phyloP scores from a whole-genome alignment of 495 filamentous ascomycete species.

The Choiromyces venosus region DNA sequence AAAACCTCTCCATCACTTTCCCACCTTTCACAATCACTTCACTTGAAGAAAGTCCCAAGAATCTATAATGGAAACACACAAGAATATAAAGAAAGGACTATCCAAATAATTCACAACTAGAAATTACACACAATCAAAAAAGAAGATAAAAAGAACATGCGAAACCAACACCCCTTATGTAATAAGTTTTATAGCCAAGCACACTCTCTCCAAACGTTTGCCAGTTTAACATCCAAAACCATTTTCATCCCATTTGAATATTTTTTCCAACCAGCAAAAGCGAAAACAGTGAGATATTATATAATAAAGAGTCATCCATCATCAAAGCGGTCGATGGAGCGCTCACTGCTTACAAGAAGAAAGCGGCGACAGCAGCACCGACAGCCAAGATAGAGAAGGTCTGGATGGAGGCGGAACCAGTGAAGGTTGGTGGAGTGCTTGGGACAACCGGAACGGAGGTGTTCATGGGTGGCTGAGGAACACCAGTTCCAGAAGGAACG shows the following conservation, averaged over 20 bases:
- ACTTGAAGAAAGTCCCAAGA: not conserved
- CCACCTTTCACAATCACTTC: not conserved
- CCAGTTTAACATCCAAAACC: too few relatives aligned
- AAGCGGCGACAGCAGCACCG: conserved; percentile 32
- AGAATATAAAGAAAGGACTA: not conserved
- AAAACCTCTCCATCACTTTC: not conserved
- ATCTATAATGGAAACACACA: not conserved
- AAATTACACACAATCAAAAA: conserved; percentile 4
- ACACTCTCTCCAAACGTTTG: too few relatives aligned
- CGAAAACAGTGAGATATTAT: conserved; percentile 12
- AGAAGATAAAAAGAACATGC: too few relatives aligned
- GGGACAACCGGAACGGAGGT: conserved; percentile 89
- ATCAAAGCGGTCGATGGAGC: conserved; percentile 37
- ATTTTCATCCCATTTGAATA: not conserved
- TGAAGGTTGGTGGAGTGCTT: conserved; percentile 50
- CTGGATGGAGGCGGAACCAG: conserved; percentile 30
- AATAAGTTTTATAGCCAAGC: not conserved
- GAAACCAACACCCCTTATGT: conserved; percentile 1
- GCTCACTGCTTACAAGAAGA: conserved; percentile 38
- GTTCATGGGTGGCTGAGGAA: conserved; percentile 46
- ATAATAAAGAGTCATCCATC: conserved; percentile 42
- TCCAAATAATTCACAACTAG: conserved; percentile 4
- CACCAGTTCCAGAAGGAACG: conserved; percentile 37
- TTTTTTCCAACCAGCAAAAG: not conserved
- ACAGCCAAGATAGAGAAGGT: conserved; percentile 39